Base-by-base conservation (phyloP, 495 filamentous ascomycete genomes). In the Penicillium taxi region DNA sequence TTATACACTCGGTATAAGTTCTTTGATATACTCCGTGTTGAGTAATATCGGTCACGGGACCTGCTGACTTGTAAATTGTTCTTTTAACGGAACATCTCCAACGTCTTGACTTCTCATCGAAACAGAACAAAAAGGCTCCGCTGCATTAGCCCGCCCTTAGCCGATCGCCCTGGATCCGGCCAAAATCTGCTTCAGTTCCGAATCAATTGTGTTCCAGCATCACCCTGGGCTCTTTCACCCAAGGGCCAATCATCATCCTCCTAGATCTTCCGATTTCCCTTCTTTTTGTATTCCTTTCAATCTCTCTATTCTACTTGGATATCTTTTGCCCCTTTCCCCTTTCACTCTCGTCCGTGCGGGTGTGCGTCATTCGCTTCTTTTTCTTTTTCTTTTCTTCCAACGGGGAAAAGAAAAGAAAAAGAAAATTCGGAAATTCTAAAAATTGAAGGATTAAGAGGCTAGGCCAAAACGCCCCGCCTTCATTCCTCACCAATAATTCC, bases 111-210 rank as follows among this genome's bases (percentile, higher is more conserved):
- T n/a, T n/a, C n/a, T n/a, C n/a, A n/a, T n/a, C n/a, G n/a, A n/a
- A n/a, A n/a, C n/a, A n/a, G n/a, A n/a, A n/a, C 44, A 11, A 52
- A 55, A 49, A 34, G 43, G 35, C 42, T 47, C 47, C 56, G 50
- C 50, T 60, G 54, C 54, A 58, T 55, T 57, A 58, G 56, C 47
- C 48, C 47, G 39, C 44, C 44, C 54, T 49, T 49, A 50, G 58
- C 51, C 56, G 58, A 62, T 62, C 58, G 30, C 49, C 42, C 52
- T 58, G 43, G 46, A 52, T 58, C 47, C 44, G 54, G 52, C 42
- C 52, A 53, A 56, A 58, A 53, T 58, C 50, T 56, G 52, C 54
- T n/a, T 47, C 41, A 45, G 44, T 28, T 32, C 41, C 42, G 46
- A 45, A 37, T 35, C 48, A 47, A 47, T 54, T 47, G 42, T 27